A percentile compares a stretch with the other conserved stretches of the same genome.
These are phyloP conservation scores for Pseudocercospora eumusae DNA, from an alignment of 2,329 filamentous ascomycete genomes.

Conservation along the genomic window DNA sequence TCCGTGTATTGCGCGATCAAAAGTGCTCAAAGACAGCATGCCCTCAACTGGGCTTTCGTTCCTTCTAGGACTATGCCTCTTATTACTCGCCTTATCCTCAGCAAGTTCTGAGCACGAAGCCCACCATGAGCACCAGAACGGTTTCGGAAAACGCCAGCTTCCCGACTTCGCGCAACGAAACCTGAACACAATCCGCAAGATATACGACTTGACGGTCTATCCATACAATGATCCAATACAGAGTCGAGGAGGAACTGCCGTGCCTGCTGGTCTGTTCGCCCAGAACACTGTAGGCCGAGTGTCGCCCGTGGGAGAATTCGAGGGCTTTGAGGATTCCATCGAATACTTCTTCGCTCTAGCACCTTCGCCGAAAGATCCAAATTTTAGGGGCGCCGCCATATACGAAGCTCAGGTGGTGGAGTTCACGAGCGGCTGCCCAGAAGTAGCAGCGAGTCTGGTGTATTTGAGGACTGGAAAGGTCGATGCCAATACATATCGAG, in stretches of 20 bases:
- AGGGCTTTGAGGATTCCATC: conserved; percentile 46
- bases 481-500: conserved; percentile 12
- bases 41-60: neutral
- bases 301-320: conserved; percentile 48
- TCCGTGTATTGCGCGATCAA: neutral
- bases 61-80: neutral
- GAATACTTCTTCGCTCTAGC: conserved; percentile 52
- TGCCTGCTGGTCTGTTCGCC: conserved; percentile 46
- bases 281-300: conserved; percentile 44
- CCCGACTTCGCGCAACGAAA: conserved; percentile 18
- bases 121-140: neutral
- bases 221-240: conserved; percentile 46
- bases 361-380: conserved; percentile 34
- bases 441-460: conserved; percentile 28
- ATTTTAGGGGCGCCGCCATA: conserved; percentile 30
- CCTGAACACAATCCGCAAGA: conserved; percentile 13
- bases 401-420: conserved; percentile 32
- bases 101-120: neutral
- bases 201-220: conserved; percentile 31
- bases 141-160: conserved; percentile 11
- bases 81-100: neutral
- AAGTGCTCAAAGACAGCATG: conserved; percentile 3
- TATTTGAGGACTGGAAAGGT: conserved; percentile 27
- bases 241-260: conserved; percentile 38
- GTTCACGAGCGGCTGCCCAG: conserved; percentile 26